Evolutionary conservation across 495 filamentous ascomycete species (phyloP), one percentile per base, ranked within the genome.

Genomic region (Penicillium coffeae): DNA sequence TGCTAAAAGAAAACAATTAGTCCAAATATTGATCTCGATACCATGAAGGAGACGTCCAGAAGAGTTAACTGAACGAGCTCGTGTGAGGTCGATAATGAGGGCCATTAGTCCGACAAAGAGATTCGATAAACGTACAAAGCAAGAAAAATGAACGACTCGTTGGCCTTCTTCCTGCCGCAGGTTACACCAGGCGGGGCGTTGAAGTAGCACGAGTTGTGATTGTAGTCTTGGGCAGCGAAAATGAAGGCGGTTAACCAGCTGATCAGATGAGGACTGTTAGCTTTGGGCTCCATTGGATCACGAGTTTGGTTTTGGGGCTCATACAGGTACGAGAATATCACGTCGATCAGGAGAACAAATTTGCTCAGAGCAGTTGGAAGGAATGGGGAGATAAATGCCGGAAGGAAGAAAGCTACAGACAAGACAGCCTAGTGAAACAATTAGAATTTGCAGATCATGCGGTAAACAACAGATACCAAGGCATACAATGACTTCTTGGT

Each of bases 311-410:
- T n/a, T n/a, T n/a, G 25, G 27, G 16, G 8, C 38, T 56, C 64
- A 20, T 68, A 75, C 72, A 84, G 76, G 52, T 84, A 83, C 2
- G 79, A 82, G 65, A 84, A 83, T 53, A 83, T 64, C 21, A 83
- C 55, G 57, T 82, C 80, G 60, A 84, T 79, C 0, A 71, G 47
- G 19, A 81, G 62, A 32, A 78, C 63, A 21, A 71, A 73, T 44
- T 66, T 69, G 64, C 68, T 63, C 12, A 75, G 56, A 3, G 54
- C 38, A 3, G 66, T 69, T 2, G 75, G 70, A 47, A 73, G 62
- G 45, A 75, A 71, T 19, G 73, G 72, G 19, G 81, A 74, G 44
- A 82, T 51, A 60, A 83, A 81, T 3, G 78, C 73, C 6, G 73
- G 64, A 3, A 82, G 55, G 71, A 80, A 83, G 68, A 82, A 81